phyloP scores from a whole-genome alignment of 2,329 filamentous ascomycete species.

The Diaporthe sp. region DNA sequence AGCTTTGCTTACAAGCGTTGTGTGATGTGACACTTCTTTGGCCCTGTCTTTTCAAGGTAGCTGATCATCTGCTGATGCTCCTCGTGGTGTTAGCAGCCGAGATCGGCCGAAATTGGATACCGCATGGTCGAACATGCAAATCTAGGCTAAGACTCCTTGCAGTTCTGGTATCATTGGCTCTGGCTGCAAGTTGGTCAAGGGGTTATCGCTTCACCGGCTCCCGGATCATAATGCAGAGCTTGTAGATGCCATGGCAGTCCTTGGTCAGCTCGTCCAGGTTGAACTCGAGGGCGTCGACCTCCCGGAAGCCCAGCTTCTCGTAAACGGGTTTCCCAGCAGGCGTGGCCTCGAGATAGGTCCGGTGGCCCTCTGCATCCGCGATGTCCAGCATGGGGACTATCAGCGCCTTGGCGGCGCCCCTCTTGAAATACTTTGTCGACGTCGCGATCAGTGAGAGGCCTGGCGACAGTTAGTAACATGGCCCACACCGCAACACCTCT shows the following conservation, averaged over 20 bases:
- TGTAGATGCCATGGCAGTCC: slow-evolving; percentile 5
- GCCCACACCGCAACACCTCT: fast-evolving
- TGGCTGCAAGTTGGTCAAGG: not conserved
- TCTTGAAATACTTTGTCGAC: slow-evolving; percentile 14
- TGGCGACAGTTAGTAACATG: not conserved
- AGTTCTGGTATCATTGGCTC: not conserved
- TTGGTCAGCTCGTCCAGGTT: slow-evolving; percentile 16
- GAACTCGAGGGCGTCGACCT: not conserved
- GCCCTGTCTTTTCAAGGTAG: too few species aligned
- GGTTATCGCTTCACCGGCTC: not conserved
- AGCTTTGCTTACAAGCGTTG: too few species aligned
- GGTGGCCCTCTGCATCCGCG: not conserved
- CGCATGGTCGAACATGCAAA: not conserved
- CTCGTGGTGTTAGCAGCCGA: too few species aligned
- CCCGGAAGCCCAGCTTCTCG: slow-evolving; percentile 1
- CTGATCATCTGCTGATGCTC: too few species aligned
- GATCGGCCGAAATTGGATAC: too few species aligned
- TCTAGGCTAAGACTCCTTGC: not conserved
- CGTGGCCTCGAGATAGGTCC: slow-evolving; percentile 7
- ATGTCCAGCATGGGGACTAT: slow-evolving; percentile 5
- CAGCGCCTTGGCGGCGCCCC: slow-evolving; percentile 4
- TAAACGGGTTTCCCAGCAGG: slow-evolving; percentile 10
- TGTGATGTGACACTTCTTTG: not conserved
- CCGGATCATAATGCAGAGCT: not conserved
- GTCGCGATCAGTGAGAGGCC: slow-evolving; percentile 4